Evolutionary conservation across 441 rosid species (phyloP).

Genomic region (Rhodomyrtus psidioides): DNA sequence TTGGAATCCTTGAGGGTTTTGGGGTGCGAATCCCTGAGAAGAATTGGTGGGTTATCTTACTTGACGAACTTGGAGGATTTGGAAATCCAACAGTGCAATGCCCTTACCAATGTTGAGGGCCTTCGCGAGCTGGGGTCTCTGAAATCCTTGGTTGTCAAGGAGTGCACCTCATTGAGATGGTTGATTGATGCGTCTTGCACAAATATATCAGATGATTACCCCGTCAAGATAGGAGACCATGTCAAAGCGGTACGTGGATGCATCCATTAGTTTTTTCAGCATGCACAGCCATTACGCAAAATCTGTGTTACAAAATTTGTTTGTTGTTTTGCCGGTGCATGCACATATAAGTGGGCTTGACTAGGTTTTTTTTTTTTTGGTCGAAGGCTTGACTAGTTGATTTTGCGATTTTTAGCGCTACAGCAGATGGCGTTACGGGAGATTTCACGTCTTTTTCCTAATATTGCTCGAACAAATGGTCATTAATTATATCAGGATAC

Average conservation of each 20-base stretch:
- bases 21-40: not conserved
- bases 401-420: not conserved
- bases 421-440: not conserved
- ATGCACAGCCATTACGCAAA: rapidly evolving
- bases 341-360: rapidly evolving
- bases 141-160: rapidly evolving
- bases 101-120: not conserved
- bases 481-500: not conserved
- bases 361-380: no score
- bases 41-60: not conserved
- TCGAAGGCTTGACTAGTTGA: not conserved
- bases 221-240: no score
- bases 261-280: not conserved
- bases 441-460: not conserved
- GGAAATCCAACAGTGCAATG: not conserved
- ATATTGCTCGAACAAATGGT: no score
- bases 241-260: no score
- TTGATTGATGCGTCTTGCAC: no score
- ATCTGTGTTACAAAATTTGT: not conserved
- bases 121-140: not conserved
- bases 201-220: no score
- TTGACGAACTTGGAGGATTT: not conserved
- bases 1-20: not conserved
- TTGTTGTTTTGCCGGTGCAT: not conserved
- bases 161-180: not conserved